Base-by-base conservation (phyloP, 2,329 filamentous ascomycete species). In the Eurotiales sp. region DNA sequence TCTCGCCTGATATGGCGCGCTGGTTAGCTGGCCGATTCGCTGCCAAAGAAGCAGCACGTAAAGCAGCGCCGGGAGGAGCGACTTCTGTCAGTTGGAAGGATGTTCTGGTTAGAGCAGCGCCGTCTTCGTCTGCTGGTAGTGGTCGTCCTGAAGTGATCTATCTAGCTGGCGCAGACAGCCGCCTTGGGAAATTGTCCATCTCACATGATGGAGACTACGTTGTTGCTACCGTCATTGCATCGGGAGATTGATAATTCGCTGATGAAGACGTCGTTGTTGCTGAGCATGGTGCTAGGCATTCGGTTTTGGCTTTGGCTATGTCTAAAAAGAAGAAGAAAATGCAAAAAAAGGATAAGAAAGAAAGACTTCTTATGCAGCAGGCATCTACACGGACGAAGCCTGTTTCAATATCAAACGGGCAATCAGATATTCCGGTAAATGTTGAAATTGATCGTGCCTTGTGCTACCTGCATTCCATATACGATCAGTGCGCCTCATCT, bases 201-300 rank as follows among this genome's bases (percentile, higher is more conserved):
- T 93, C 87, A 61, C 91, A 96, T 66, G 91, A 96, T 67, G 85
- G 82, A 2, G 85, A 89, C 7, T 95, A 90, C 70, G 90, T 90
- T 23, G 62, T 74, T 59, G 74, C 74, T 30, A 74, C 68, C 8
- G 71, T 74, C 49, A 56, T 74, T 50, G 70, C 69, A 30, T 62
- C 64, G 39, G 63, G 59, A 0, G 30, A 23, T 5, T 43, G 52
- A 48, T 21, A 19, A 15, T 34, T 44, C 17, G 10, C 10, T 27
- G 25, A 25, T 6, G 4, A 8, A 17, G 40, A 6, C n/a, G 17
- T n/a, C 22, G 8, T 19, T 15, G 40, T 7, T 27, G 14, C 11
- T 29, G 22, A 36, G 15, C 14, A 27, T 15, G 14, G 11, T 19
- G 32, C 17, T 32, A 32, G 29, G 4, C 12, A 32, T 32, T 12